A percentile compares a stretch with the other conserved stretches of the same genome.
Conservation (phyloP, 768 basidiomycete species). For the Russula sp. region DNA sequence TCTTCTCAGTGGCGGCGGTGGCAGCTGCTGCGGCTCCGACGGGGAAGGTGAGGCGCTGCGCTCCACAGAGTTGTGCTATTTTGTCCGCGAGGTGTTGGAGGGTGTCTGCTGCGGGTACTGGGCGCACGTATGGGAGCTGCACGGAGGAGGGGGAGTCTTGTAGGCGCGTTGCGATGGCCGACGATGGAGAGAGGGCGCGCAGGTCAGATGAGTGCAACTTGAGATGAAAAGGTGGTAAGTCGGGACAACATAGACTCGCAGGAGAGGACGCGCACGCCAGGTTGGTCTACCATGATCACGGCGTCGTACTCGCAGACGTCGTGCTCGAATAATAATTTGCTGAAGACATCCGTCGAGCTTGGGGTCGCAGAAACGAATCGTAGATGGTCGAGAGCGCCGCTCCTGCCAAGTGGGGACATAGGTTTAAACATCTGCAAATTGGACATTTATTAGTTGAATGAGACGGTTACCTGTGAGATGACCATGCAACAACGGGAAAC, state of each 20-base stretch:
- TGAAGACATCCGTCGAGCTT: slow-evolving; percentile 32
- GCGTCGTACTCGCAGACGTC: slow-evolving; percentile 60
- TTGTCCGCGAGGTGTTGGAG: slow-evolving; percentile 36
- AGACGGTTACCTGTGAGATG: slow-evolving; percentile 50
- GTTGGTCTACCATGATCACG: slow-evolving; percentile 62
- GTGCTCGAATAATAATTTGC: slow-evolving; percentile 39
- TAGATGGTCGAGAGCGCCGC: slow-evolving; percentile 37
- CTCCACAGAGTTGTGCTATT: slow-evolving; percentile 50
- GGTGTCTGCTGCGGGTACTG: slow-evolving; percentile 27
- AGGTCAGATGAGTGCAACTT: slow-evolving; percentile 78
- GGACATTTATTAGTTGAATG: background rate
- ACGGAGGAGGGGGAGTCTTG: slow-evolving; percentile 46
- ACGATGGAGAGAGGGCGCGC: slow-evolving; percentile 48
- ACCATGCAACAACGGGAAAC: slow-evolving; percentile 64
- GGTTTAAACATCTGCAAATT: background rate
- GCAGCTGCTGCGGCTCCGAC: slow-evolving; percentile 15
- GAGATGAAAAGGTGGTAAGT: background rate
- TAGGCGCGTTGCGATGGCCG: slow-evolving; percentile 44
- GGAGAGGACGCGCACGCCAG: slow-evolving; percentile 47
- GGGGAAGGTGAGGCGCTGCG: slow-evolving; percentile 39
- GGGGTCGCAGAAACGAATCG: slow-evolving; percentile 15
- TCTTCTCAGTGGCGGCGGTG: slow-evolving; percentile 28
- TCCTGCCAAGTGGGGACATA: slow-evolving; percentile 33
- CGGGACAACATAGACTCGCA: no score
- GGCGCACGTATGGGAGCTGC: slow-evolving; percentile 57